Conservation (phyloP, 2,329 filamentous ascomycete species). For the Colletotrichum eleusines region DNA sequence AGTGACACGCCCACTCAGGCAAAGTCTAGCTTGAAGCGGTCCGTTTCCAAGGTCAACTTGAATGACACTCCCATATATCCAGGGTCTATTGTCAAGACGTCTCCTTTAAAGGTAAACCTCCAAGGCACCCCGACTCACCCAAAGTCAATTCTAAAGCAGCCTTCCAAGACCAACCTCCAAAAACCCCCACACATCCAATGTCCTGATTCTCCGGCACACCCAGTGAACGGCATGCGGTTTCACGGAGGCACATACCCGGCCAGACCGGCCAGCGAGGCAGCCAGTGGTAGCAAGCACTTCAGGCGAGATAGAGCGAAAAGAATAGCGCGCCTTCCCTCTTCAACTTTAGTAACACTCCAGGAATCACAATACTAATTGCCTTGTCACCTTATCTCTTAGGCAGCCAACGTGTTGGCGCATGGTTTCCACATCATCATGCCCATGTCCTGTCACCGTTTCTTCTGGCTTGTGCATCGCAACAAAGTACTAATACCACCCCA, state of each 20-base stretch:
- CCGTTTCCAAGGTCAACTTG: constrained; percentile 50
- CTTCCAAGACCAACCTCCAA: constrained; percentile 68
- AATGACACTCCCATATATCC: constrained; percentile 46
- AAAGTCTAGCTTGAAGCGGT: constrained; percentile 51
- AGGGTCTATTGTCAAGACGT: constrained; percentile 61
- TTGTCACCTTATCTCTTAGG: too few species aligned
- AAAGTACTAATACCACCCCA: too few species aligned
- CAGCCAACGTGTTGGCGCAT: too few species aligned
- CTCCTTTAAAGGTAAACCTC: constrained; percentile 48
- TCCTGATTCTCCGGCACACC: not conserved
- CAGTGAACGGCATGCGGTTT: not conserved
- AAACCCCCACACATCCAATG: not conserved
- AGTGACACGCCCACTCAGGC: constrained; percentile 51
- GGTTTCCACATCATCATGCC: too few species aligned
- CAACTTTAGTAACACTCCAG: too few species aligned
- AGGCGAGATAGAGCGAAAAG: too few species aligned
- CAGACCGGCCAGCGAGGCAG: not conserved
- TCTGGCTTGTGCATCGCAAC: too few species aligned
- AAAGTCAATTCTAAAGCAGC: constrained; percentile 60
- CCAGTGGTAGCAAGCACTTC: too few species aligned
- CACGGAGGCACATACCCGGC: not conserved
- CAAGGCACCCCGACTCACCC: constrained; percentile 43
- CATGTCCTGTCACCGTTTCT: too few species aligned
- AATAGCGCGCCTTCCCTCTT: too few species aligned
- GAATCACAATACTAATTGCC: too few species aligned